A percentile compares a stretch with the other conserved stretches of the same genome.
Evolutionary conservation across 129 eudicot genomes (phyloP).

Genomic region (Pseudognaphalium luteoalbum): DNA sequence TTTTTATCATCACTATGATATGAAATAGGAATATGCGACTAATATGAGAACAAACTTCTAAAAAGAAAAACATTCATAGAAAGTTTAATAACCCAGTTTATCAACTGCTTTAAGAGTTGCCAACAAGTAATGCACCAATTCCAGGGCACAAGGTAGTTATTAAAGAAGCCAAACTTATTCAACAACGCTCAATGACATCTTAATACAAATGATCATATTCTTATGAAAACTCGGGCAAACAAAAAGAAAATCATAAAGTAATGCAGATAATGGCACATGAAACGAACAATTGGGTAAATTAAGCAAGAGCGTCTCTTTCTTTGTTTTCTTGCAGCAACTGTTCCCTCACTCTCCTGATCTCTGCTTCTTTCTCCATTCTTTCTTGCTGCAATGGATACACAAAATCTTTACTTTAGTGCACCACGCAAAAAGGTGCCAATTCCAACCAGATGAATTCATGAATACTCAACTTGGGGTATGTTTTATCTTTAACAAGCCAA

Average conservation of each 20-base stretch:
- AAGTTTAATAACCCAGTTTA: too few species aligned
- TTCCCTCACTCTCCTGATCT: slow-evolving; percentile 70
- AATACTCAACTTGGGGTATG: too few species aligned
- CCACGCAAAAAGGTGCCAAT: too few species aligned
- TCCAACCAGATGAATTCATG: too few species aligned
- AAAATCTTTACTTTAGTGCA: neutral
- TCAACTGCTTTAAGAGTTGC: too few species aligned
- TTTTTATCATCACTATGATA: too few species aligned
- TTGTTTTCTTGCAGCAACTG: slow-evolving; percentile 54
- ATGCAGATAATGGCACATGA: slow-evolving; percentile 9
- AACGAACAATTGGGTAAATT: slow-evolving; percentile 22
- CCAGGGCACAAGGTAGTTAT: slow-evolving; percentile 19
- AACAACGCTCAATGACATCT: slow-evolving; percentile 20
- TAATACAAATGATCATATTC: slow-evolving; percentile 25
- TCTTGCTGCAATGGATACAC: slow-evolving; percentile 46
- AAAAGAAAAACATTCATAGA: too few species aligned
- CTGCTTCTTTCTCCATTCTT: slow-evolving; percentile 69
- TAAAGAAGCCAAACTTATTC: slow-evolving; percentile 12
- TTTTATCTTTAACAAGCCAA: too few species aligned
- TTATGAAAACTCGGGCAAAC: slow-evolving; percentile 11
- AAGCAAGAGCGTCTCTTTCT: slow-evolving; percentile 57
- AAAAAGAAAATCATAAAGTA: slow-evolving; percentile 14
- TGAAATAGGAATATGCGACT: too few species aligned
- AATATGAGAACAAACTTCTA: too few species aligned
- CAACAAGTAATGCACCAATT: too few species aligned